Evolutionary conservation across 352 stramenopile species (phyloP), one percentile per base, ranked within the genome.

Genomic region (Globisporangium alternatum): DNA sequence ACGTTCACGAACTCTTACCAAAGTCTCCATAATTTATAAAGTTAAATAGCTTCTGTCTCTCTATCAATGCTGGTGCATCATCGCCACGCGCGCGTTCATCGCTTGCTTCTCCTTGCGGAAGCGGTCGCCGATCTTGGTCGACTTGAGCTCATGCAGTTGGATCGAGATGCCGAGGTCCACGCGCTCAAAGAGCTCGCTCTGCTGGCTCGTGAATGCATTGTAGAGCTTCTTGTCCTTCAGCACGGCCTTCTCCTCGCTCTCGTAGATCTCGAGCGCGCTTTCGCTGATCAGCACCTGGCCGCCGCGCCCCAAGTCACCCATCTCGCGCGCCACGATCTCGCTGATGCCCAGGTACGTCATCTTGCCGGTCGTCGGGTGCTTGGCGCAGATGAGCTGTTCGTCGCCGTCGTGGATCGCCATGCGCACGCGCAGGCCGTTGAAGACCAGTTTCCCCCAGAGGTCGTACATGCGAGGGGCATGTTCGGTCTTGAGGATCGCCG

Each of bases 351-450:
- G 33, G 67, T 92, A 92, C 43, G 81, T 91, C 73, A 84, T 90
- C 66, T 90, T 91, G 60, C 81, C 81, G 0, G 85, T 94, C 5
- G 78, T 89, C 7, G 75, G 81, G 64, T 94, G 86, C 54, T 77
- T 84, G n/a, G 73, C 75, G 39, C 71, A 84, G 37, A 93, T 77
- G 43, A 91, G 71, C 28, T 77, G 71, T 3, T 84, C 74, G 56
- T 89, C 81, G 12, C 77, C 81, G 54, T 88, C 72, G 71, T 94
- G 85, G 67, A 94, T 86, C 19, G 77, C 81, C 81, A 94, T 92
- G 21, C 85, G 83, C 8, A 94, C 83, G 9, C 85, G 80, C 17
- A 94, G 72, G 0, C 85, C 85, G 47, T 78, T 79, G 56, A 94
- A 94, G 3, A 92, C 31, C 19, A 86, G 28, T 25, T 70, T 70